These are phyloP conservation scores for Leishmania amazonensis DNA, from an alignment of 208 protist genomes.

Conservation along the genomic window DNA sequence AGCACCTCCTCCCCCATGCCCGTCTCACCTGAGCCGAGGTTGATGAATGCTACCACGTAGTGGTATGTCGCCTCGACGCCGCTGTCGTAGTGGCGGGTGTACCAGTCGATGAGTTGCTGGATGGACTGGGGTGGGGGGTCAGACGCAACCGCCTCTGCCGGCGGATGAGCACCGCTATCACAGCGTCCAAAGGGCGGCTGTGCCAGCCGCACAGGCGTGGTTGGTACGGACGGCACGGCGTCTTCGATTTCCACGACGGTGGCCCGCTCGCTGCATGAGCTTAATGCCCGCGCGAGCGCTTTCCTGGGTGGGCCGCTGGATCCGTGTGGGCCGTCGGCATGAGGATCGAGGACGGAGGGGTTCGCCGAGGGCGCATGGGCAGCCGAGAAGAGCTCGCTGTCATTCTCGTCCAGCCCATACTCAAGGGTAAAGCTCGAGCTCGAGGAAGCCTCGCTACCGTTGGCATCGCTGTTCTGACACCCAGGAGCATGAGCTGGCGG, in stretches of 20 bases:
- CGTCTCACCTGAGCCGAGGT: conserved; percentile 66
- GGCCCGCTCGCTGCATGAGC: background rate
- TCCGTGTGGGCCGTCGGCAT: background rate
- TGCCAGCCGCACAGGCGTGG: conserved; percentile 6
- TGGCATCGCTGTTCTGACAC: background rate
- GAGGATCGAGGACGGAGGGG: conserved; percentile 7
- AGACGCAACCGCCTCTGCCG: background rate
- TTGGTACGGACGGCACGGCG: background rate
- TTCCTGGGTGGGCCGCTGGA: background rate
- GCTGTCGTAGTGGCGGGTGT: conserved; percentile 22
- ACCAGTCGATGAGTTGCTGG: conserved; percentile 14
- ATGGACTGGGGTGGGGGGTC: background rate
- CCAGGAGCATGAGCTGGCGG: background rate
- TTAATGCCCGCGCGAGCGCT: background rate
- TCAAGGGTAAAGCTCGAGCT: conserved; percentile 24
- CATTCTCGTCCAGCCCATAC: background rate
- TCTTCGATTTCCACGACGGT: conserved; percentile 26
- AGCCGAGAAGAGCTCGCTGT: conserved; percentile 12
- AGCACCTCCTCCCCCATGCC: conserved; percentile 37
- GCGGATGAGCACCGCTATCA: background rate
- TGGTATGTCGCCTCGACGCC: conserved; percentile 38
- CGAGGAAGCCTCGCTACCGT: background rate
- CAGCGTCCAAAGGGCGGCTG: conserved; percentile 4
- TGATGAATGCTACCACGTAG: conserved; percentile 71
- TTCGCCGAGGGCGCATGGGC: conserved; percentile 10